These are phyloP conservation scores for Glomus cerebriforme DNA, from an alignment of 192 early-diverging fungal species.

Conservation along the genomic window DNA sequence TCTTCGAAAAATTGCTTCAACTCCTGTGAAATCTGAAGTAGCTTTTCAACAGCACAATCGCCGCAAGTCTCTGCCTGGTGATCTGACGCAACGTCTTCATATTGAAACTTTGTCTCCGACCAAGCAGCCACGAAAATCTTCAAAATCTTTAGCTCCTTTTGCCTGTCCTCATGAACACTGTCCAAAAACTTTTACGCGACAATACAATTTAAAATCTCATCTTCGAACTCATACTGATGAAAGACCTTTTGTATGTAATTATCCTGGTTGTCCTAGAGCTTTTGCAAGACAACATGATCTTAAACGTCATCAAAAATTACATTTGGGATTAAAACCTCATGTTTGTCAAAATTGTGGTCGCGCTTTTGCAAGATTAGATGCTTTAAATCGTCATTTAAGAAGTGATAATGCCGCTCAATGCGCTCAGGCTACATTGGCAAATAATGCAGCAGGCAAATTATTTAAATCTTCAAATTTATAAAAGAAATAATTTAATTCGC, in stretches of 20 bases:
- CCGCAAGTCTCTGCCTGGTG: slow-evolving; percentile 1
- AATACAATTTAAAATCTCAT: slow-evolving; percentile 79
- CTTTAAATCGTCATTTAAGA: slow-evolving; percentile 73
- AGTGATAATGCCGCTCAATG: slow-evolving; percentile 61
- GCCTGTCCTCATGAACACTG: slow-evolving; percentile 55
- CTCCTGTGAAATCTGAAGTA: slow-evolving; percentile 9
- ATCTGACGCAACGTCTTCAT: slow-evolving; percentile 25
- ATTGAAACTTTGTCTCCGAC: slow-evolving; percentile 25
- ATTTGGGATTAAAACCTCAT: slow-evolving; percentile 77
- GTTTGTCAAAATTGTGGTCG: slow-evolving; percentile 75
- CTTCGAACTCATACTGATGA: slow-evolving; percentile 74
- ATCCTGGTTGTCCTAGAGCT: slow-evolving; percentile 67
- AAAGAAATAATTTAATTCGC: neutral
- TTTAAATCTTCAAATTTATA: slow-evolving; percentile 24
- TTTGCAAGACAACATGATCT: slow-evolving; percentile 93
- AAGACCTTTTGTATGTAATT: slow-evolving; percentile 70
- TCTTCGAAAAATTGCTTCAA: slow-evolving; percentile 25
- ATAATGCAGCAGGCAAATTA: neutral
- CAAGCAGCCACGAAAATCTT: slow-evolving; percentile 16
- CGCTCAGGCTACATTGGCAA: slow-evolving; percentile 46
- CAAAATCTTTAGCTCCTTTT: slow-evolving; percentile 29
- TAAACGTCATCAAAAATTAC: slow-evolving; percentile 82
- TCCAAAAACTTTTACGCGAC: slow-evolving; percentile 70
- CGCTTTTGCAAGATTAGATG: slow-evolving; percentile 80
- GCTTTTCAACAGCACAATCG: slow-evolving; percentile 4